Percentiles rank a stretch among this genome's conserved stretches.
Evolutionary conservation across 2,329 filamentous ascomycete genomes (phyloP).

Genomic region (Capronia coronata): DNA sequence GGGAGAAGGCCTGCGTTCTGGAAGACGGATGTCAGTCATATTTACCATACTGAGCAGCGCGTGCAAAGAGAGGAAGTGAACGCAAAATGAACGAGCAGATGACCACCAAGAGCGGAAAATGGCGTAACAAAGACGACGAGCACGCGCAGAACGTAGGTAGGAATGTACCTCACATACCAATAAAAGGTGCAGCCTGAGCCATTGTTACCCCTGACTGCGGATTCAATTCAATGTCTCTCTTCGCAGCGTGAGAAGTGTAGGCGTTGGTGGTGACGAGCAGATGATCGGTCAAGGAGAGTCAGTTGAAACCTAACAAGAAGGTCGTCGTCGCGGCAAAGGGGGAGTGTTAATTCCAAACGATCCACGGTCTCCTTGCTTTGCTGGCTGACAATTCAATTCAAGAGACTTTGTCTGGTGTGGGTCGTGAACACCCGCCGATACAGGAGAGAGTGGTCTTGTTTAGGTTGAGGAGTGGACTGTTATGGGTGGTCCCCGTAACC

Average conservation of each 20-base stretch:
- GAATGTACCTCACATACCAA: constrained; percentile 13
- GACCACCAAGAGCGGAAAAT: background rate
- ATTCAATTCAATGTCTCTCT: background rate
- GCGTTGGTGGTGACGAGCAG: background rate
- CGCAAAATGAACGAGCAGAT: background rate
- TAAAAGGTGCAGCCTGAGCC: constrained; percentile 17
- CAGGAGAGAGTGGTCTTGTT: constrained; percentile 5
- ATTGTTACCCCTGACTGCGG: constrained; percentile 5
- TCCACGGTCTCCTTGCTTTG: constrained; percentile 1
- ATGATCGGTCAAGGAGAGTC: background rate
- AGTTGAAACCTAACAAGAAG: background rate
- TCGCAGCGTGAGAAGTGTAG: background rate
- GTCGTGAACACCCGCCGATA: background rate
- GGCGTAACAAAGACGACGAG: background rate
- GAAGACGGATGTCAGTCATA: constrained; percentile 11
- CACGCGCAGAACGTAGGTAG: background rate
- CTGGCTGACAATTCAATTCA: background rate
- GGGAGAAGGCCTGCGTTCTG: constrained; percentile 26
- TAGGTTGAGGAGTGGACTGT: constrained; percentile 1
- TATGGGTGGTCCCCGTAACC: background rate
- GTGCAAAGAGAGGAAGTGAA: background rate
- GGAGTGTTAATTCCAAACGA: background rate
- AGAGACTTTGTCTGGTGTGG: constrained; percentile 1
- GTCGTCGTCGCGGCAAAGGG: background rate
- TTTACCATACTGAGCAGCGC: background rate